Evolutionary conservation across 345 rosid genomes (phyloP).

Genomic region (Turritis glabra): DNA sequence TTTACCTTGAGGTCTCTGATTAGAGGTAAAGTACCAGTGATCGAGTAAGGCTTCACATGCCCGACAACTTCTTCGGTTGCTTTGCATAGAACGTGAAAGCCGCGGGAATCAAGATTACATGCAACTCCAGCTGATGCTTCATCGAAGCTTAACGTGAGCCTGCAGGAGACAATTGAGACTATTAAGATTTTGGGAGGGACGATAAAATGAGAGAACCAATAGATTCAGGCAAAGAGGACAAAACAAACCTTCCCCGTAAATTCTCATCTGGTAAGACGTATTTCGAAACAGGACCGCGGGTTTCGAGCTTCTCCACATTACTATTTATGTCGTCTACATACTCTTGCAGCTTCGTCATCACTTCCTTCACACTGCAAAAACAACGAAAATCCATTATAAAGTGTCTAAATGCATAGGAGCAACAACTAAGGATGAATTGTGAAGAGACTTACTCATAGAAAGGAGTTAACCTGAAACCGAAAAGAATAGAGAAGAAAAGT

Average conservation of each 20-base stretch:
- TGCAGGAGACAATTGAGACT: conserved; percentile 30
- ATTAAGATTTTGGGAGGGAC: background rate
- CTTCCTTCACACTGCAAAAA: conserved; percentile 63
- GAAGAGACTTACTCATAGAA: conserved; percentile 78
- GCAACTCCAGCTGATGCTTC: conserved; percentile 88
- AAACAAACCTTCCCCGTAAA: conserved; percentile 69
- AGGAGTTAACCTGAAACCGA: conserved; percentile 80
- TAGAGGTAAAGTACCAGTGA: conserved; percentile 92
- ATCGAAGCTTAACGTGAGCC: conserved; percentile 73
- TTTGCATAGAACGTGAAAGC: conserved; percentile 81
- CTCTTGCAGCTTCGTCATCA: conserved; percentile 64
- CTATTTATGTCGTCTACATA: conserved; percentile 83
- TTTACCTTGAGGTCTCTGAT: conserved; percentile 83
- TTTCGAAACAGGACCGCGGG: conserved; percentile 89
- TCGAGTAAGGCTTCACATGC: conserved; percentile 88
- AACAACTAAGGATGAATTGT: background rate
- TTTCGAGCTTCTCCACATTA: conserved; percentile 64
- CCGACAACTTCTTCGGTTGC: conserved; percentile 94
- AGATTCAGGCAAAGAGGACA: background rate
- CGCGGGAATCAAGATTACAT: conserved; percentile 83
- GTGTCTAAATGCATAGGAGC: conserved; percentile 6
- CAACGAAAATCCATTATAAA: background rate
- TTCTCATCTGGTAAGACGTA: conserved; percentile 78
- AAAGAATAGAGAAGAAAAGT: conserved; percentile 1
- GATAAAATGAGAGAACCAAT: background rate